Base-by-base conservation (phyloP, 306 rosid genomes). In the Fragaria nilgerrensis region DNA sequence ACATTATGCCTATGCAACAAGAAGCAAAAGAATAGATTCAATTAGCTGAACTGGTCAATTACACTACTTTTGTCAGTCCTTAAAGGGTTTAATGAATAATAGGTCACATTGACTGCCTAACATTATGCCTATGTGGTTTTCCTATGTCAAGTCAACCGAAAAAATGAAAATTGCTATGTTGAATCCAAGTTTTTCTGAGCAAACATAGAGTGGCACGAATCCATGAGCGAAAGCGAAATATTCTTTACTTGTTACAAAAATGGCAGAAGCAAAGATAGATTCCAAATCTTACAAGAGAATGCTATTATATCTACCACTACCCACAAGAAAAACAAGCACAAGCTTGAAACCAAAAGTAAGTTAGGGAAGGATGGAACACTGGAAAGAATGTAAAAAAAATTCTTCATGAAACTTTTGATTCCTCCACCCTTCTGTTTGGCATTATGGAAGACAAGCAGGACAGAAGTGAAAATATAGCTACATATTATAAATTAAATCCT, bases 1-100 rank as follows among this genome's bases (percentile, higher is more conserved):
- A 36, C 78, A n/a, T n/a, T n/a, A n/a, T n/a, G n/a, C n/a, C n/a
- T n/a, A n/a, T 74, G 48, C 58, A 49, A 43, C 29, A 41, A 16
- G 27, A 59, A 74, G 20, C 69, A 25, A 17, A 27, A 74, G 1
- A 43, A 27, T 59, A 74, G 41, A 73, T 74, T 48, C 13, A 11
- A 17, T 17, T 25, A 43, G 7, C 44, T 8, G 4, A 41, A 58
- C 20, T 9, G 69, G 14, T 10, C 68, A 56, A 9, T 22, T 14
- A 17, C 68, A 72, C 39, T 0, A 16, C 34, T 49, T 48, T 9
- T n/a, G 62, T 71, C 56, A 27, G 0, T 6, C 22, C 74, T 69
- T 15, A 25, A 23, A 17, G 20, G 4, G 8, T 17, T 27, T 48
- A 20, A 39, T 41, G 29, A 67, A 19, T n/a, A 27, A 19, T 8